These are phyloP conservation scores for Geotrichum fermentans DNA, from an alignment of 1,139 yeast species.

Conservation along the genomic window DNA sequence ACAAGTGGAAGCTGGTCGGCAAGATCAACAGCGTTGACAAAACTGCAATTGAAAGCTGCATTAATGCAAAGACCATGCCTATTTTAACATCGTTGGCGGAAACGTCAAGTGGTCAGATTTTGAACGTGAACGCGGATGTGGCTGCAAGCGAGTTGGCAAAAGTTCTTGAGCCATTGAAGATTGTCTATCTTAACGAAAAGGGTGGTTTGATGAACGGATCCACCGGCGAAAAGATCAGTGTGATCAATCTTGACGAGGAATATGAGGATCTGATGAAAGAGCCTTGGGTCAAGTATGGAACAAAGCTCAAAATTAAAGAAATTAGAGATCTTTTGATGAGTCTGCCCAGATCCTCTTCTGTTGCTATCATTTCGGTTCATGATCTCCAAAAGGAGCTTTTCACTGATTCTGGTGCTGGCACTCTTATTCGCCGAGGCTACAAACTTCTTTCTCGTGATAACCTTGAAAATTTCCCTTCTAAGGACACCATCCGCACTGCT, in stretches of 20 bases:
- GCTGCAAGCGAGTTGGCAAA: constrained; percentile 98
- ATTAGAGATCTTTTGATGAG: constrained; percentile 89
- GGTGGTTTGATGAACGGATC: constrained; percentile 94
- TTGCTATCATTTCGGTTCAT: constrained; percentile 90
- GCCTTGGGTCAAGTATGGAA: constrained; percentile 97
- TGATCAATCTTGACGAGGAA: constrained; percentile 91
- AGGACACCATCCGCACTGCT: constrained; percentile 71
- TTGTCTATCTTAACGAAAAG: constrained; percentile 91
- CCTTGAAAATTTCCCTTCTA: constrained; percentile 60
- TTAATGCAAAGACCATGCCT: constrained; percentile 92
- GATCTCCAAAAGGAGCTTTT: constrained; percentile 94
- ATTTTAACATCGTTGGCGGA: constrained; percentile 94
- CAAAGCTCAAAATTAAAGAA: constrained; percentile 92
- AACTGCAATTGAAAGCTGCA: constrained; percentile 88
- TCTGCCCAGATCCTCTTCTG: constrained; percentile 93
- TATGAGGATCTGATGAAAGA: constrained; percentile 84
- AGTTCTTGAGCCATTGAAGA: constrained; percentile 94
- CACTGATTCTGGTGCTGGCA: constrained; percentile 99
- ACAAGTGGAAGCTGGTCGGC: constrained; percentile 88
- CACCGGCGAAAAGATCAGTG: constrained; percentile 84
- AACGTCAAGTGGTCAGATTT: constrained; percentile 90
- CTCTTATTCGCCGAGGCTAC: constrained; percentile 94
- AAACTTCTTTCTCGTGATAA: constrained; percentile 66
- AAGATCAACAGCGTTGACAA: constrained; percentile 80
- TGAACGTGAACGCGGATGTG: constrained; percentile 95